Conservation (phyloP, 1,284 basidiomycete genomes). For the Abortiporus biennis region DNA sequence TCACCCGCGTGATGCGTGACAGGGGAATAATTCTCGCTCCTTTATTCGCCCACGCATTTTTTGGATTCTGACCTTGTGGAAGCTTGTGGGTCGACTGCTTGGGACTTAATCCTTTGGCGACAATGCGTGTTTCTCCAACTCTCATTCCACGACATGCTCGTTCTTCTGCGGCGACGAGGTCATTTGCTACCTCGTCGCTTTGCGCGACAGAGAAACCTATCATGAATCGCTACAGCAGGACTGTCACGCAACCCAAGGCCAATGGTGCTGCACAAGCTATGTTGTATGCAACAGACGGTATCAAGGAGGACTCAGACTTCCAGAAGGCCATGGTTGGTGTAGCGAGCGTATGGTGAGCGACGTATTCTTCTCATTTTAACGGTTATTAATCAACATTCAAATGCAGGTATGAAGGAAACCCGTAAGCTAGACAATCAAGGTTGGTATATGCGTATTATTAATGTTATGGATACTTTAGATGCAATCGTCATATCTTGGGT, state of each 20-base stretch:
- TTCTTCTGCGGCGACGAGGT: no score
- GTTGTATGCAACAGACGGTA: slow-evolving; percentile 93
- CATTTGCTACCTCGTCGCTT: slow-evolving; percentile 34
- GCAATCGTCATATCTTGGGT: slow-evolving; percentile 88
- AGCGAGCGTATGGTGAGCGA: slow-evolving; percentile 84
- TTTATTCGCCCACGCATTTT: no score
- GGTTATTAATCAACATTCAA: slow-evolving; percentile 1
- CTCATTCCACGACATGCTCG: no score
- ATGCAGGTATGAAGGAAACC: slow-evolving; percentile 33
- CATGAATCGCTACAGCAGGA: slow-evolving; percentile 82
- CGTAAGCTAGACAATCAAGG: slow-evolving; percentile 30
- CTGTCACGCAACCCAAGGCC: slow-evolving; percentile 83
- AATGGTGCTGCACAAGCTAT: slow-evolving; percentile 96
- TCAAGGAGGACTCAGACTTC: slow-evolving; percentile 74
- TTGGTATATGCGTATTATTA: slow-evolving; percentile 1
- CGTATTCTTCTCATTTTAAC: slow-evolving; percentile 2
- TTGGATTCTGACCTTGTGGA: no score
- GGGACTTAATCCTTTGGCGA: no score
- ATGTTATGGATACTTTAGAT: no score
- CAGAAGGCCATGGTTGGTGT: slow-evolving; percentile 95
- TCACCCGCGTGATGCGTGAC: no score
- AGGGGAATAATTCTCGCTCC: no score
- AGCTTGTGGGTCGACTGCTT: no score
- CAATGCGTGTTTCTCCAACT: no score
- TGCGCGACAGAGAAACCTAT: slow-evolving; percentile 41